Percentiles rank a stretch among this genome's conserved stretches.
Conservation (phyloP, 805 yeast genomes). For the Candida easanensis region DNA sequence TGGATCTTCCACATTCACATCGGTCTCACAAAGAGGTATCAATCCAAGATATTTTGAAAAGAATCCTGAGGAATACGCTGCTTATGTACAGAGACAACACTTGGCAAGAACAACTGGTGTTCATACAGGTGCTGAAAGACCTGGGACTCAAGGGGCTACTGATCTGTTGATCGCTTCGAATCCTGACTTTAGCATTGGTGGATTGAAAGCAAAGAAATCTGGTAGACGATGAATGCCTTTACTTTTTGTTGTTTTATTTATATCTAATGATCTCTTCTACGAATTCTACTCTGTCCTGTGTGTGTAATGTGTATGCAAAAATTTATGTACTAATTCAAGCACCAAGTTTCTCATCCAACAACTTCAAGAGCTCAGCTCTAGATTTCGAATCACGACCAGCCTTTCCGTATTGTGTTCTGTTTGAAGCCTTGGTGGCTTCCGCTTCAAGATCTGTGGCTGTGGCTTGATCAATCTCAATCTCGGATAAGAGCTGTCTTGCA, state of each 20-base stretch:
- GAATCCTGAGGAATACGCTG: constrained; percentile 24
- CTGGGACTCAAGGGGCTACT: constrained; percentile 1
- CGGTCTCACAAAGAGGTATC: constrained; percentile 72
- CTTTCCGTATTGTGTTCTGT: neutral
- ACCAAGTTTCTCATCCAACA: neutral
- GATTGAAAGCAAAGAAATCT: constrained; percentile 2
- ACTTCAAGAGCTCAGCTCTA: neutral
- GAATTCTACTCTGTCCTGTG: no score
- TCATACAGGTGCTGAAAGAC: neutral
- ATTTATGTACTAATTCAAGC: neutral
- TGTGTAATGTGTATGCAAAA: no score
- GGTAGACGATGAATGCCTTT: neutral
- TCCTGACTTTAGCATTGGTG: constrained; percentile 22
- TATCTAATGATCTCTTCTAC: no score
- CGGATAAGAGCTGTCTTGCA: constrained; percentile 4
- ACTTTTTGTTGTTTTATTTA: neutral
- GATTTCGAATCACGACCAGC: neutral
- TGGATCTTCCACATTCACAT: constrained; percentile 60
- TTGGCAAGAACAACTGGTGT: neutral
- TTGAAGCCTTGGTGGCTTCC: neutral
- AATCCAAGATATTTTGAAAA: constrained; percentile 51
- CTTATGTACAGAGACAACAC: constrained; percentile 11
- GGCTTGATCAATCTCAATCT: neutral
- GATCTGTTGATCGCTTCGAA: constrained; percentile 23
- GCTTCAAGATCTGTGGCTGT: neutral